Evolutionary conservation across 2,329 filamentous ascomycete genomes (phyloP).

Genomic region (Pseudocercospora fijiensis): DNA sequence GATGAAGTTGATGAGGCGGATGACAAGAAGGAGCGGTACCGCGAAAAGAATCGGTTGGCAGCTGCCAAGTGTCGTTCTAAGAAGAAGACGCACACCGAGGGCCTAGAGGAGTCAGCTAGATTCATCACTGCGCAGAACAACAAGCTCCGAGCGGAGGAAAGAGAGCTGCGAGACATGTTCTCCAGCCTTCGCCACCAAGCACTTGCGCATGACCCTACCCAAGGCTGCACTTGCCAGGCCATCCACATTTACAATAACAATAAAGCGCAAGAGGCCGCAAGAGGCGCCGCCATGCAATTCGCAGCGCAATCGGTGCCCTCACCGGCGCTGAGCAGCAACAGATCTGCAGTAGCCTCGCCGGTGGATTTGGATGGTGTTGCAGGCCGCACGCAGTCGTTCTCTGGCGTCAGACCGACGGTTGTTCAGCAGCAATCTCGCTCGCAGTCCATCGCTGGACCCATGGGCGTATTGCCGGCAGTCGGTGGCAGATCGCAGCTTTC

Average conservation of each 20-base stretch:
- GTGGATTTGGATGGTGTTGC: slow-evolving; percentile 8
- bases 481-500: neutral
- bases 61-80: slow-evolving; percentile 74
- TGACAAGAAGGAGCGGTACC: slow-evolving; percentile 57
- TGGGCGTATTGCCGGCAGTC: neutral
- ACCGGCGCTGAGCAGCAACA: slow-evolving; percentile 26
- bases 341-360: slow-evolving; percentile 17
- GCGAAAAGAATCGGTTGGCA: slow-evolving; percentile 70
- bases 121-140: slow-evolving; percentile 39
- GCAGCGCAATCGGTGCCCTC: slow-evolving; percentile 14
- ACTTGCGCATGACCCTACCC: slow-evolving; percentile 33
- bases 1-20: slow-evolving; percentile 30
- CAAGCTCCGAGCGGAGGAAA: slow-evolving; percentile 34
- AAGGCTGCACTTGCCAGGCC: slow-evolving; percentile 35
- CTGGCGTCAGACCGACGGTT: slow-evolving; percentile 7
- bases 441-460: slow-evolving; percentile 12
- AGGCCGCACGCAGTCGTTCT: slow-evolving; percentile 25
- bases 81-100: slow-evolving; percentile 58
- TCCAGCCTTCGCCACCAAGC: slow-evolving; percentile 36
- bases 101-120: slow-evolving; percentile 50
- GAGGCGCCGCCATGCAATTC: slow-evolving; percentile 20
- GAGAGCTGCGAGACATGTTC: slow-evolving; percentile 37
- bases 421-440: slow-evolving; percentile 8
- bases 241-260: slow-evolving; percentile 39
- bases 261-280: slow-evolving; percentile 32